Conservation (phyloP, 768 basidiomycete species). For the Suillus subluteus region DNA sequence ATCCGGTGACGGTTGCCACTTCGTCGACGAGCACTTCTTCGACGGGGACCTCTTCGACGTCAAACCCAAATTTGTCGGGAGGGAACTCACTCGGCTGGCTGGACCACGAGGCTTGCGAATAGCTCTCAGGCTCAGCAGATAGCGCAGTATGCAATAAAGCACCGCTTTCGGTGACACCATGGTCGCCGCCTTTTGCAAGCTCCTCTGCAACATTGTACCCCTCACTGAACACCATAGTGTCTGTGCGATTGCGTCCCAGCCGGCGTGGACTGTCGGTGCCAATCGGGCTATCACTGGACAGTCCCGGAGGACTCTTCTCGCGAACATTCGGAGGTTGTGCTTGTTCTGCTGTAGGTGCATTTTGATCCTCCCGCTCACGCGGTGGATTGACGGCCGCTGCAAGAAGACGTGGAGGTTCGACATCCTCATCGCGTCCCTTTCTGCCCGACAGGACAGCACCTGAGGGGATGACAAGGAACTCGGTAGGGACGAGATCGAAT, state of each 20-base stretch:
- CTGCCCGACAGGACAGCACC: constrained; percentile 36
- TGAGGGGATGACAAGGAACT: constrained; percentile 82
- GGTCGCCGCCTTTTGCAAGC: constrained; percentile 29
- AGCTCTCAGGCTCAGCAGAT: constrained; percentile 16
- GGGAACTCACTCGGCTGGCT: constrained; percentile 9
- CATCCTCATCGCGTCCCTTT: constrained; percentile 31
- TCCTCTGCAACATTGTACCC: constrained; percentile 43
- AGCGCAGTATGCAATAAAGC: constrained; percentile 20
- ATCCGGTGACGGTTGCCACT: constrained; percentile 21
- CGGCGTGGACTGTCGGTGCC: constrained; percentile 46
- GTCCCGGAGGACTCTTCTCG: constrained; percentile 28
- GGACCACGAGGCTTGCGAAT: constrained; percentile 16
- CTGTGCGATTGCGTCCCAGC: constrained; percentile 61
- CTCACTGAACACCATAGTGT: constrained; percentile 74
- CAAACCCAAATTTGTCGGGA: constrained; percentile 18
- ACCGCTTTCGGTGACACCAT: neutral
- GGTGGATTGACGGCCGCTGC: constrained; percentile 43
- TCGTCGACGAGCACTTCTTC: constrained; percentile 14
- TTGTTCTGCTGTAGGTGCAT: constrained; percentile 16
- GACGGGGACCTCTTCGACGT: constrained; percentile 30
- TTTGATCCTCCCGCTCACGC: constrained; percentile 14
- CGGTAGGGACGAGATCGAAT: constrained; percentile 80
- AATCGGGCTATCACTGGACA: constrained; percentile 19
- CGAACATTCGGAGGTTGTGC: constrained; percentile 15
- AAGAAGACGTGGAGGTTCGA: constrained; percentile 44